Conservation (phyloP, 306 rosid genomes). For the Lathyrus aphaca region DNA sequence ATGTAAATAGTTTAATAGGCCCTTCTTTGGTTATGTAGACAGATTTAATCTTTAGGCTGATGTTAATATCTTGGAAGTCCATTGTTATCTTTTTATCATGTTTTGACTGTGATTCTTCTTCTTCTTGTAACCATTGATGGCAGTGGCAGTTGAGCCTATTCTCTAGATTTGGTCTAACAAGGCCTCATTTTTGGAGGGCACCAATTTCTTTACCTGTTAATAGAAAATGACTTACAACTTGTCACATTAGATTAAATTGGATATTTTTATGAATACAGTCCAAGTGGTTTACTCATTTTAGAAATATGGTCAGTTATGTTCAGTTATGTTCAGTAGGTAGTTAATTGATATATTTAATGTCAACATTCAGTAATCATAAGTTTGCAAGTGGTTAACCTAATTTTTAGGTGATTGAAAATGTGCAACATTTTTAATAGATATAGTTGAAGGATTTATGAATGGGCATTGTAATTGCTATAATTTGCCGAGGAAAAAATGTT, state of each 20-base stretch:
- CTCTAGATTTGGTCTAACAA: neutral
- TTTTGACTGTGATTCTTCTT: conserved; percentile 14
- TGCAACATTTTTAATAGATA: neutral
- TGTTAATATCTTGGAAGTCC: conserved; percentile 10
- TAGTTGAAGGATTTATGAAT: neutral
- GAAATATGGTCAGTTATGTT: neutral
- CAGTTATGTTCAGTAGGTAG: neutral
- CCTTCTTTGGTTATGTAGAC: conserved; percentile 22
- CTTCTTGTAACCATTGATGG: conserved; percentile 15
- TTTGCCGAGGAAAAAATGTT: too few species aligned
- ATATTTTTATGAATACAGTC: neutral
- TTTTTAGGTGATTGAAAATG: neutral
- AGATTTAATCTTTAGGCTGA: conserved; percentile 21
- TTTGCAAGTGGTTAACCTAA: neutral
- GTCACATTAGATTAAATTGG: neutral
- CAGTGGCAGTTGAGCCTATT: neutral
- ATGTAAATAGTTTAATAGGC: conserved; percentile 22
- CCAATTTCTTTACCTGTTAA: neutral
- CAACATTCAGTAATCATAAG: neutral
- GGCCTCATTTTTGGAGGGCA: neutral
- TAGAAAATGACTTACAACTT: neutral
- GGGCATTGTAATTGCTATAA: too few species aligned
- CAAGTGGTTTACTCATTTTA: too few species aligned
- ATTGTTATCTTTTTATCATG: conserved; percentile 3
- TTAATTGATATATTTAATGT: neutral